Evolutionary conservation across 139 green algal species (phyloP), one percentile per base, ranked within the genome.

Genomic region (Pleodorina starrii): DNA sequence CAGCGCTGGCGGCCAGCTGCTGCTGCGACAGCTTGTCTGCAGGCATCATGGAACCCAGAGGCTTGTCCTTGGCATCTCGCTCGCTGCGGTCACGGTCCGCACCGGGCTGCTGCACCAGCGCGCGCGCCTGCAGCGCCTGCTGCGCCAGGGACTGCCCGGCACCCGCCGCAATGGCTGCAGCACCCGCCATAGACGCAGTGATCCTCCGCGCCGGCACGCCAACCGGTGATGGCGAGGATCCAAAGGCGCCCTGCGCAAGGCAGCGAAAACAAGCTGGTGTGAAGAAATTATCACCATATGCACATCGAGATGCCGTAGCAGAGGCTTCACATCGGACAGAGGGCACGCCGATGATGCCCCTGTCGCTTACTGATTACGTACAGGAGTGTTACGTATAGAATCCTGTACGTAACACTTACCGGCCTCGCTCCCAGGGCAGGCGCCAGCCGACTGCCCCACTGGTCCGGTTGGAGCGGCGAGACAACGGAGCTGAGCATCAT

Each of bases 41-140:
- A 27, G 35, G 16, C 6, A 3, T 46, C 35, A 46, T 14, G 36
- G 16, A 25, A 66, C 54, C 54, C 51, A 35, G 2, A 0, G 81
- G 9, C 59, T 87, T 87, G 42, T 87, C 81, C 81, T 87, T 87
- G 27, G 60, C 81, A 19, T 87, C 81, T 0, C 81, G 81, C 60
- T 87, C 81, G 43, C 60, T 42, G 0, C 81, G 81, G 32, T 87
- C 81, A 5, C 81, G 42, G 40, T 87, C 81, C 29, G 38, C 59
- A 43, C 9, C 21, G 0, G 23, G 59, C 60, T 77, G 81, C 59
- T 57, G 40, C 12, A 57, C 27, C 29, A 60, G 42, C 21, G 76
- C 48, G n/a, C 59, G 42, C 29, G 59, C 81, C 43, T 77, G 81
- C 5, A 54, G 40, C 10, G 80, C 40, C 43, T 77, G 81, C 5